Evolutionary conservation across 257 asterid genomes (phyloP).

Genomic region (Jaltomata sinuosa): DNA sequence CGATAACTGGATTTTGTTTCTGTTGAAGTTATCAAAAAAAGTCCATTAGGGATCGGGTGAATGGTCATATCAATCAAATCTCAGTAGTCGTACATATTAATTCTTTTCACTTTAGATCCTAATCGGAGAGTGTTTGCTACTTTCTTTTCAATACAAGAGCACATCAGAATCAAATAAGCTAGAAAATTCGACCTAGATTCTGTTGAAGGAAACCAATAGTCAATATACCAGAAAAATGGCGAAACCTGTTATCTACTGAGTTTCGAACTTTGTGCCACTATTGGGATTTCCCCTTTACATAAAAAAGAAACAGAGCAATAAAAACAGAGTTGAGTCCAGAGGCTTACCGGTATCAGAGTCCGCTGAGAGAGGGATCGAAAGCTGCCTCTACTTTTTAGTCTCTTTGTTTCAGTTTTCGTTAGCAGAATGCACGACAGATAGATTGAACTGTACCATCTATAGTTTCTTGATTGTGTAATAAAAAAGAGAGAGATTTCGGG

Average conservation of each 20-base stretch:
- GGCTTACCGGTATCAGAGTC: background rate
- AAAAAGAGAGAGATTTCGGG: background rate
- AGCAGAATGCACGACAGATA: background rate
- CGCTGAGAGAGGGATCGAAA: background rate
- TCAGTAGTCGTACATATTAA: no score
- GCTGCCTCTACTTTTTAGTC: background rate
- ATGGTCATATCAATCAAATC: no score
- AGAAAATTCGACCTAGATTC: background rate
- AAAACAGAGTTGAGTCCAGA: background rate
- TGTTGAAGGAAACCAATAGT: background rate
- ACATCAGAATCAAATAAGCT: background rate
- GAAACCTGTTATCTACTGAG: background rate
- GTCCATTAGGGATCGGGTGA: background rate
- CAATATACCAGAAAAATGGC: no score
- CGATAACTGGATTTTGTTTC: background rate
- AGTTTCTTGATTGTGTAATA: background rate
- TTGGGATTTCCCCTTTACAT: background rate
- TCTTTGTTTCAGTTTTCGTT: background rate
- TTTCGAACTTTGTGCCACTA: background rate
- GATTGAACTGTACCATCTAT: background rate
- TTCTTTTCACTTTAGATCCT: no score
- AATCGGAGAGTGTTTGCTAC: background rate
- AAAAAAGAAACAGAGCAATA: background rate
- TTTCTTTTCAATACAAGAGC: no score
- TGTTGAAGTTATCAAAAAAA: no score